These are phyloP conservation scores for Xylariomycetidae sp. DNA, from an alignment of 2,329 filamentous ascomycete genomes.

Conservation along the genomic window DNA sequence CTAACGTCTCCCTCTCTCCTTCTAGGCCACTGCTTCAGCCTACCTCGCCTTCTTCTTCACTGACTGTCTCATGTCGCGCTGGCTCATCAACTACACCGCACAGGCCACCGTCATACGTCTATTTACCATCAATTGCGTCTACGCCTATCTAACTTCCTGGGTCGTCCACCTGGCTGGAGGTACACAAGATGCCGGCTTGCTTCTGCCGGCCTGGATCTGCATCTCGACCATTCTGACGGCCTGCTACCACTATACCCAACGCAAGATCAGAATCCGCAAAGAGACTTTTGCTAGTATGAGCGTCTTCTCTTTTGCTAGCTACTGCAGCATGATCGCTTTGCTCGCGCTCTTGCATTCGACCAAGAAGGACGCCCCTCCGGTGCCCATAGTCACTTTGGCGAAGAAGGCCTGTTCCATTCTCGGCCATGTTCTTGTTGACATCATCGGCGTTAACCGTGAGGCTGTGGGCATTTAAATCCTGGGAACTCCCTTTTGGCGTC, in stretches of 20 bases:
- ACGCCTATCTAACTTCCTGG: constrained; percentile 69
- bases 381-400: constrained; percentile 19
- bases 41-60: constrained; percentile 80
- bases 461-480: constrained; percentile 1
- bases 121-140: constrained; percentile 66
- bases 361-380: constrained; percentile 52
- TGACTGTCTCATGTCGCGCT: constrained; percentile 78
- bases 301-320: constrained; percentile 70
- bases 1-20: constrained; percentile 1
- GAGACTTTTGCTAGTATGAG: constrained; percentile 73
- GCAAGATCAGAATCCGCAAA: constrained; percentile 72
- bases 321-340: constrained; percentile 66
- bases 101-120: constrained; percentile 75
- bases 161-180: constrained; percentile 65
- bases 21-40: constrained; percentile 66
- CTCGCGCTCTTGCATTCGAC: constrained; percentile 61
- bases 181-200: constrained; percentile 61
- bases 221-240: constrained; percentile 70
- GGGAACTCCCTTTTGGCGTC: too few species aligned
- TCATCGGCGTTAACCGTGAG: constrained; percentile 22
- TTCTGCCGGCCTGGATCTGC: constrained; percentile 71
- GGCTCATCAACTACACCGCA: constrained; percentile 80
- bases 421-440: constrained; percentile 17
- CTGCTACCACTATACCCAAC: constrained; percentile 70
- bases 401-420: constrained; percentile 16